These are phyloP conservation scores for Dicorynia guianensis DNA, from an alignment of 306 rosid species.

Conservation along the genomic window DNA sequence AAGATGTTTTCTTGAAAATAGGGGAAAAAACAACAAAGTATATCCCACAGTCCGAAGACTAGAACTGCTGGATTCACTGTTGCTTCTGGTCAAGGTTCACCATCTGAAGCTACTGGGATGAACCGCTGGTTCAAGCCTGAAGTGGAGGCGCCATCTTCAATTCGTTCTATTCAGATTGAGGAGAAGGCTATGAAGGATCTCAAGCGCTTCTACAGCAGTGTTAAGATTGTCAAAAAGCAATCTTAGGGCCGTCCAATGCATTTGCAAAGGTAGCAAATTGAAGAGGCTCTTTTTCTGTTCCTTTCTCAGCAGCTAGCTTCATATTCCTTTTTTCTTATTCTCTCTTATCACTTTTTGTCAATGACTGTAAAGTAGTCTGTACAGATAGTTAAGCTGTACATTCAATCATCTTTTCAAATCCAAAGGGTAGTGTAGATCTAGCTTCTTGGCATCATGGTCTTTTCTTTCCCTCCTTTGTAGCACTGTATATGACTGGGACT, in stretches of 20 bases:
- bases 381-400: conserved; percentile 56
- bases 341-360: conserved; percentile 6
- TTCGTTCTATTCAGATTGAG: conserved; percentile 95
- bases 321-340: conserved; percentile 1
- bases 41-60: conserved; percentile 81
- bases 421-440: conserved; percentile 26
- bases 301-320: conserved; percentile 6
- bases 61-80: conserved; percentile 78
- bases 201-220: conserved; percentile 88
- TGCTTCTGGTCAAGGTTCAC: conserved; percentile 74
- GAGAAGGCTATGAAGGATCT: conserved; percentile 99
- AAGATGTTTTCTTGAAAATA: conserved; percentile 45
- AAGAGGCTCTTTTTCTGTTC: conserved; percentile 13
- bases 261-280: conserved; percentile 35
- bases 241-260: conserved; percentile 36
- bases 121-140: conserved; percentile 97
- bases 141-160: conserved; percentile 76
- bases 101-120: conserved; percentile 68
- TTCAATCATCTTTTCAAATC: conserved; percentile 32
- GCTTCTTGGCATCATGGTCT: conserved; percentile 35
- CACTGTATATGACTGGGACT: conserved; percentile 40
- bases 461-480: conserved; percentile 26
- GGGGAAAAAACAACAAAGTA: conserved; percentile 75
- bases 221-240: conserved; percentile 75
- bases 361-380: conserved; percentile 52